Evolutionary conservation across 805 yeast genomes (phyloP).

Genomic region (Saturnispora hagleri): DNA sequence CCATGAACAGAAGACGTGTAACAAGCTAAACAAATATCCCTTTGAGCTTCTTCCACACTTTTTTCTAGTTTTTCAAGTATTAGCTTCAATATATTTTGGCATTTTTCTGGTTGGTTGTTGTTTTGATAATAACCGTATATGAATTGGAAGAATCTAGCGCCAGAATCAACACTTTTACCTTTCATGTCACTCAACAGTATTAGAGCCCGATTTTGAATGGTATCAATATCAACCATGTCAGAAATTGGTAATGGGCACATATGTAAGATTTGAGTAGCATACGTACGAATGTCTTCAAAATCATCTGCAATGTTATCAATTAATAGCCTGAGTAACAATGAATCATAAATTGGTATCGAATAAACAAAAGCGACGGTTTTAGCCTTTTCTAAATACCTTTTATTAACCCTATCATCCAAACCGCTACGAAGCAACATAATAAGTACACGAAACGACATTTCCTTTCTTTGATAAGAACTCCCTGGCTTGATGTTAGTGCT

Average conservation of each 20-base stretch:
- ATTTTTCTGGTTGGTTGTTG: constrained; percentile 13
- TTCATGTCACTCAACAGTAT: constrained; percentile 31
- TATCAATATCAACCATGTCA: constrained; percentile 13
- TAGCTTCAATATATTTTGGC: constrained; percentile 22
- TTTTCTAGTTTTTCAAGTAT: constrained; percentile 29
- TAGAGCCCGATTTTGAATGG: constrained; percentile 19
- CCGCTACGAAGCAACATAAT: constrained; percentile 43
- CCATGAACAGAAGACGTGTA: constrained; percentile 57
- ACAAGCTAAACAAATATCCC: constrained; percentile 35
- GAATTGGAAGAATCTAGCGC: constrained; percentile 57
- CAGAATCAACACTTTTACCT: constrained; percentile 70
- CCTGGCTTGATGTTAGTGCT: constrained; percentile 37
- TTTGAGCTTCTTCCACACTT: constrained; percentile 27
- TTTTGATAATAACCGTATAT: constrained; percentile 30
- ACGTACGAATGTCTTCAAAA: constrained; percentile 66
- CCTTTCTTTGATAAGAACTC: constrained; percentile 44
- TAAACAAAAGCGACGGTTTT: constrained; percentile 43
- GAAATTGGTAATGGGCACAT: constrained; percentile 33
- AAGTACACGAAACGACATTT: constrained; percentile 41
- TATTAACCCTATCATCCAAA: constrained; percentile 38
- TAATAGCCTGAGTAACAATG: constrained; percentile 36
- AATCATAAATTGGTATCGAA: constrained; percentile 33
- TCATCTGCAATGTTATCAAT: constrained; percentile 58
- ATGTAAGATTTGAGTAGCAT: constrained; percentile 37
- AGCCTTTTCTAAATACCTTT: constrained; percentile 29